Base-by-base conservation (phyloP, 164 flowering plant genomes). In the Malania oleifera region DNA sequence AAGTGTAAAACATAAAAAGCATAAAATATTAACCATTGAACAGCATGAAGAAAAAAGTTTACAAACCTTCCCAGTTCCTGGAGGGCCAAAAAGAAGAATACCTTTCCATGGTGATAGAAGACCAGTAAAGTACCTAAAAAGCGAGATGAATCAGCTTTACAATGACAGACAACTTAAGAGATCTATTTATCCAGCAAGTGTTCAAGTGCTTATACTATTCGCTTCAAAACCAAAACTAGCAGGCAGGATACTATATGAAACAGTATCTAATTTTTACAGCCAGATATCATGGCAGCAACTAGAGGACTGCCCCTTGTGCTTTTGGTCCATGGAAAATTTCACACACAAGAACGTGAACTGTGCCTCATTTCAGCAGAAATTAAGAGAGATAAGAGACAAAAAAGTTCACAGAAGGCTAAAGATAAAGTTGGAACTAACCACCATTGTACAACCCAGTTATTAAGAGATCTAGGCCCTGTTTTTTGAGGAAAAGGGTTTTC, bases 31-130 rank as follows among this genome's bases (percentile, higher is more conserved):
- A 39, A 6, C 2, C 2, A 20, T 26, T 6, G 18, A 45, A 5
- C 12, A 20, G 11, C 51, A 56, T 12, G 7, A 51, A 35, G 24
- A 17, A 58, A 7, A 31, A 7, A 57, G 5, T 52, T 9, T 35
- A 66, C 83, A 62, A 27, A 95, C 99, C 97, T 95, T 95, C 67
- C 99, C 97, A 0, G 99, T 91, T 75, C 97, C 99, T 54, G 96
- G 95, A 59, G 99, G 97, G 24, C 99, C 99, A 74, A 93, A 93
- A 49, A 93, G 96, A 31, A 93, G 91, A 71, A 93, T 88, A 8
- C 97, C 99, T 77, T 95, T 95, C 97, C 99, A 95, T 59, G 99
- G 97, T 68, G 97, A 76, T 58, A 90, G 72, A 62, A 95, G 89
- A 65, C 97, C 99, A 52, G 89, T 91, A 61, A 95, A 91, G 71